Conservation (phyloP, 1,284 basidiomycete genomes). For the Rhodotorula sp. region DNA sequence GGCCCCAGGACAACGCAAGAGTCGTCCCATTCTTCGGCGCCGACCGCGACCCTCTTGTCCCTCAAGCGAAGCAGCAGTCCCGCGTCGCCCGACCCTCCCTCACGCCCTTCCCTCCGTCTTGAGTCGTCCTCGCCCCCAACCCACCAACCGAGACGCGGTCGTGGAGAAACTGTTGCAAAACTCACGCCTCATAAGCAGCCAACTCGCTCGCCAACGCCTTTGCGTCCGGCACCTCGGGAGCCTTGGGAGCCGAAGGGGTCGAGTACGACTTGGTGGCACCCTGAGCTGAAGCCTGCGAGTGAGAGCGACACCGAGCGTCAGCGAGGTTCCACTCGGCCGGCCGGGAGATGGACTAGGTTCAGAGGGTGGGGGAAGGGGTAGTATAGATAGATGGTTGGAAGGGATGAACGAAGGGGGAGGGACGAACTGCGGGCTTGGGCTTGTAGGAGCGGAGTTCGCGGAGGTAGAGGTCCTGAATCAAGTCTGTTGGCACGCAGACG, state of each 20-base stretch:
- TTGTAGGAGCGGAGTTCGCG: constrained; percentile 54
- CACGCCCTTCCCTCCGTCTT: too few relatives aligned
- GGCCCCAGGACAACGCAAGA: too few relatives aligned
- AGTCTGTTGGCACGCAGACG: constrained; percentile 44
- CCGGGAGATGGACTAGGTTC: constrained; percentile 2
- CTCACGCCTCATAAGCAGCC: constrained; percentile 49
- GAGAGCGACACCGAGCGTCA: constrained; percentile 39
- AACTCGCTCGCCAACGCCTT: constrained; percentile 51
- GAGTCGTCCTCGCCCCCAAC: too few relatives aligned
- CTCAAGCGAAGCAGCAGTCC: too few relatives aligned
- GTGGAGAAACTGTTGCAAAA: too few relatives aligned
- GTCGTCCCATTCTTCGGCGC: too few relatives aligned
- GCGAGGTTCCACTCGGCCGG: too few relatives aligned
- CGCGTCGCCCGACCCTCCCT: too few relatives aligned
- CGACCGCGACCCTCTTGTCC: too few relatives aligned
- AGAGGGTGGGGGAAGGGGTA: not conserved
- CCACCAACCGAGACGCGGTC: too few relatives aligned
- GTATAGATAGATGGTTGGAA: not conserved
- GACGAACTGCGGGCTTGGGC: constrained; percentile 49
- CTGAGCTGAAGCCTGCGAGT: constrained; percentile 39
- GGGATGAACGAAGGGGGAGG: not conserved
- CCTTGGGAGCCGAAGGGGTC: constrained; percentile 49
- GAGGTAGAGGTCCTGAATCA: constrained; percentile 54
- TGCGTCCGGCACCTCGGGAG: constrained; percentile 50
- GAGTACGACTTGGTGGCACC: constrained; percentile 53